These are phyloP conservation scores for Skeletonema menzelii DNA, from an alignment of 108 stramenopile genomes.

Conservation along the genomic window DNA sequence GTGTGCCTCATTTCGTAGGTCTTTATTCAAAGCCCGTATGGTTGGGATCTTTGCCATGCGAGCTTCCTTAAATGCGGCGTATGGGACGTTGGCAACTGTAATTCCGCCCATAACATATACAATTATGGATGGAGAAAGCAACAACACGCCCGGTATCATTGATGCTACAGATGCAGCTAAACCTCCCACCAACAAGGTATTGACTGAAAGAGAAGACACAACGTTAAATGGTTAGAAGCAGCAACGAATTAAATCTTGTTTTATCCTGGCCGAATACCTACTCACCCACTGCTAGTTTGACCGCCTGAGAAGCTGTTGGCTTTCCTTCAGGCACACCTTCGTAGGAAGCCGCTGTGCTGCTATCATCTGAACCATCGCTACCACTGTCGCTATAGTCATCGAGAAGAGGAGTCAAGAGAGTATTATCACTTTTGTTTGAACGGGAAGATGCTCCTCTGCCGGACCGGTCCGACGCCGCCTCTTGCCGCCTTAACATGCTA, in stretches of 20 bases:
- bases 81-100: neutral
- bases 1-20: constrained; percentile 13
- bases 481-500: neutral
- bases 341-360: neutral
- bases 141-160: neutral
- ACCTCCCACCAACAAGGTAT: neutral
- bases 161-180: neutral
- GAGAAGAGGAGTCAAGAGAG: neutral
- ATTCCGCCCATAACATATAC: neutral
- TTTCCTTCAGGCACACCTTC: neutral
- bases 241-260: neutral
- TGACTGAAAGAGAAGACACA: neutral
- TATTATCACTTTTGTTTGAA: neutral
- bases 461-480: neutral
- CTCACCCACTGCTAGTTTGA: neutral
- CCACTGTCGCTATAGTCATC: neutral
- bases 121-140: neutral
- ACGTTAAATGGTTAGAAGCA: neutral
- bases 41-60: constrained; percentile 7
- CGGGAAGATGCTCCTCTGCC: neutral
- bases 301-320: neutral
- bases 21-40: constrained; percentile 22
- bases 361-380: neutral
- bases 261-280: neutral
- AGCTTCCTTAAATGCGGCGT: neutral